Conservation (phyloP, 2,329 filamentous ascomycete genomes). For the Fusarium coffeatum region DNA sequence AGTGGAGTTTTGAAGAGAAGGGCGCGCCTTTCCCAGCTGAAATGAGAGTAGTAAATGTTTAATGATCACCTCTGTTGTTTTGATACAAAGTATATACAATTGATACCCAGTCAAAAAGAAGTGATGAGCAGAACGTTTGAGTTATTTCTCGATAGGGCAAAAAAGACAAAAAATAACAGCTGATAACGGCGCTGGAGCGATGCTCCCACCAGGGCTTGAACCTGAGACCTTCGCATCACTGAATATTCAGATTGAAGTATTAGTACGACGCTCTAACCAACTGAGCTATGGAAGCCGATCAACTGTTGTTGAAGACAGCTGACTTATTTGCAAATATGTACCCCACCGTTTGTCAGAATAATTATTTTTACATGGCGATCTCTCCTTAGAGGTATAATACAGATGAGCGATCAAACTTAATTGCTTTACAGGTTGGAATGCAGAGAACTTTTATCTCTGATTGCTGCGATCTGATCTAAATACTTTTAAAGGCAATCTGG, state of each 20-base stretch:
- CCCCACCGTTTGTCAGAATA: fast-evolving
- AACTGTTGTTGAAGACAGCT: neutral
- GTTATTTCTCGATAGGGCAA: no score
- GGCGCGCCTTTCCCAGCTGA: no score
- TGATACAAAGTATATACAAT: no score
- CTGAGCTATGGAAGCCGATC: neutral
- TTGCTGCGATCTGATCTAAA: fast-evolving
- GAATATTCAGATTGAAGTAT: neutral
- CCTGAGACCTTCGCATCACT: neutral
- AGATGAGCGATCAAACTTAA: fast-evolving
- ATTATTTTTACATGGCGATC: neutral
- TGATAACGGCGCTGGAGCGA: neutral
- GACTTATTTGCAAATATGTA: fast-evolving
- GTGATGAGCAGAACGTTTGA: no score
- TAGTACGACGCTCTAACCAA: neutral
- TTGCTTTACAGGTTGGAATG: neutral
- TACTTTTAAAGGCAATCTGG: neutral
- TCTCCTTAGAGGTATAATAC: fast-evolving
- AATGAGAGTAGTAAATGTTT: no score
- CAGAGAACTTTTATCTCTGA: fast-evolving
- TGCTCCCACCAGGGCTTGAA: neutral
- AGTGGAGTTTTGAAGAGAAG: no score
- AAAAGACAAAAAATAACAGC: neutral
- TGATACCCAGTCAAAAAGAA: no score
- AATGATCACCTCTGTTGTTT: no score